Evolutionary conservation across 495 filamentous ascomycete species (phyloP).

Genomic region (Pseudevernia furfuracea): DNA sequence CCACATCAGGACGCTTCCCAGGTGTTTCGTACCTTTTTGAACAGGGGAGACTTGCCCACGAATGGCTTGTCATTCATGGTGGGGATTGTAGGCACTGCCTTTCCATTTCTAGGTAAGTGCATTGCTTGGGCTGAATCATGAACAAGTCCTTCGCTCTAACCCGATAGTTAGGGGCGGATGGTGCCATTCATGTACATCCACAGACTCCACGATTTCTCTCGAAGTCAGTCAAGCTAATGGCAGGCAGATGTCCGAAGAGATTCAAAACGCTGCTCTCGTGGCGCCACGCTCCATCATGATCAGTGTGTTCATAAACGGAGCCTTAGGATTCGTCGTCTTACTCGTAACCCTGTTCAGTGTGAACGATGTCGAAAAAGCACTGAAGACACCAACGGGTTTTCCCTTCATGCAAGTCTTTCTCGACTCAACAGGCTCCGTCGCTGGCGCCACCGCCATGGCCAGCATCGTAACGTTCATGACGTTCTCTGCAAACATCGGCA

Average conservation of each 20-base stretch:
- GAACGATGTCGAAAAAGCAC: slow-evolving; percentile 25
- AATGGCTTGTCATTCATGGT: slow-evolving; percentile 40
- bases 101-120: slow-evolving; percentile 23
- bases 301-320: slow-evolving; percentile 39
- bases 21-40: slow-evolving; percentile 42
- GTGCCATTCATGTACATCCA: slow-evolving; percentile 10
- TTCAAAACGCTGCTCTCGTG: slow-evolving; percentile 33
- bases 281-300: slow-evolving; percentile 40
- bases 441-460: slow-evolving; percentile 31
- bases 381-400: slow-evolving; percentile 30
- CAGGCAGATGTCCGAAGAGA: slow-evolving; percentile 37
- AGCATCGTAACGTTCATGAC: slow-evolving; percentile 33
- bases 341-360: slow-evolving; percentile 31
- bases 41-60: slow-evolving; percentile 38
- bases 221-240: slow-evolving; percentile 13
- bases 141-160: neutral
- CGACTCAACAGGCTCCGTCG: slow-evolving; percentile 27
- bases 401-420: slow-evolving; percentile 39
- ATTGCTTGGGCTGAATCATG: neutral
- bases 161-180: slow-evolving; percentile 7
- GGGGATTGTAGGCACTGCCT: slow-evolving; percentile 36
- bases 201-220: neutral
- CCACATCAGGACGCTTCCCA: slow-evolving; percentile 33
- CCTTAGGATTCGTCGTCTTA: slow-evolving; percentile 30
- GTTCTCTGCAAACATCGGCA: slow-evolving; percentile 37